Conservation (phyloP, 2,329 filamentous ascomycete genomes). For the Chrysosphaeria jannelii region DNA sequence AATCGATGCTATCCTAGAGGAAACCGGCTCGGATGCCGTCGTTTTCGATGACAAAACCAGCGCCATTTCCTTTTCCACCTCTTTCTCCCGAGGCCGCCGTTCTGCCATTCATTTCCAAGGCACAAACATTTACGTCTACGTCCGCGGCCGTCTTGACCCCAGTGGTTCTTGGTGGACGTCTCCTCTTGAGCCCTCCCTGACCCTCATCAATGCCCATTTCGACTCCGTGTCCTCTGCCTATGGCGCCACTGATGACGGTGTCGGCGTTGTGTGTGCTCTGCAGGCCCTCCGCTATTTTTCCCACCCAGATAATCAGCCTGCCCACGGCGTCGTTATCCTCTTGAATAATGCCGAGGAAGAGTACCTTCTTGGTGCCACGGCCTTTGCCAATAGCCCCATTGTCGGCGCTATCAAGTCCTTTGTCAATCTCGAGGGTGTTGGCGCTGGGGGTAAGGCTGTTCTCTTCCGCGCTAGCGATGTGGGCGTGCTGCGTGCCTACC, state of each 20-base stretch:
- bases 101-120: constrained; percentile 58
- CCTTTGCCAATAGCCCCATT: constrained; percentile 58
- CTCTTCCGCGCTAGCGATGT: constrained; percentile 72
- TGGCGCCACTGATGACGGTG: constrained; percentile 80
- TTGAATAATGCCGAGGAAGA: constrained; percentile 96
- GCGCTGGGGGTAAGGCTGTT: constrained; percentile 63
- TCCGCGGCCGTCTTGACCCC: constrained; percentile 51
- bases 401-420: constrained; percentile 62
- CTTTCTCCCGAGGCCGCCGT: constrained; percentile 7
- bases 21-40: constrained; percentile 20
- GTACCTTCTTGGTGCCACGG: constrained; percentile 59
- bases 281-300: constrained; percentile 76
- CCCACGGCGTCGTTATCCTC: constrained; percentile 51
- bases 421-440: constrained; percentile 81
- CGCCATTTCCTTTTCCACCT: constrained; percentile 38
- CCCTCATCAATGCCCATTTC: constrained; percentile 84
- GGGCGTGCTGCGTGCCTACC: constrained; percentile 58
- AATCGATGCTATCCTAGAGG: constrained; percentile 35
- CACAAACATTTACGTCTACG: constrained; percentile 74
- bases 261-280: constrained; percentile 62
- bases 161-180: constrained; percentile 39
- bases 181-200: constrained; percentile 30
- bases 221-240: constrained; percentile 73
- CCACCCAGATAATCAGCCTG: constrained; percentile 35
- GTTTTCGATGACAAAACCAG: constrained; percentile 54